Evolutionary conservation across 2,329 filamentous ascomycete species (phyloP), one percentile per base, ranked within the genome.

Genomic region (Ambrosiella beaveri): DNA sequence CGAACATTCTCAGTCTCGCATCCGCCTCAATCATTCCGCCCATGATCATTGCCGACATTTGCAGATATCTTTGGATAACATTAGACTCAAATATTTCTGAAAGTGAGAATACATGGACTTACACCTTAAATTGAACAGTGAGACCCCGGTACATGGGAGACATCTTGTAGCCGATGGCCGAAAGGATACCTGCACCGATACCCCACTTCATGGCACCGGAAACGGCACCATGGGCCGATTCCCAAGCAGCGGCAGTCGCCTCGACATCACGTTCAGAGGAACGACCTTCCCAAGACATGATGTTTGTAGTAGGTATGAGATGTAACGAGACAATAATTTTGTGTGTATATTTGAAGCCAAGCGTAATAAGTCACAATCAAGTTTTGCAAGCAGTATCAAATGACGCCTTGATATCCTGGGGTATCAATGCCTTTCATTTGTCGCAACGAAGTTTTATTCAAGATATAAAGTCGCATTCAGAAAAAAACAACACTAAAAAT

Each of bases 31-130:
- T 76, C 76, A 86, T 86, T 65, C 81, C 77, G 49, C 86, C 86
- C 39, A 88, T 65, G n/a, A 86, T 82, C 86, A 90, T 90, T 61
- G 81, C 83, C n/a, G 83, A 86, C 84, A 89, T 88, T 68, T 89
- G 85, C 13, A 90, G 73, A 66, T 88, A 91, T 37, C 86, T 90
- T 19, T n/a, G 54, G 13, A 38, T 37, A 47, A 53, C n/a, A 52
- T 60, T 54, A 57, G 55, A 45, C 13, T 45, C 9, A 17, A 9
- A 17, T 11, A 8, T 47, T 40, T 27, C 9, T 11, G 45, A 49
- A 56, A 7, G 9, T 19, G 17, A 41, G 8, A 40, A 15, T 27
- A n/a, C 39, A 35, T 40, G 39, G 36, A 71, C 80, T 65, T 76
- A 87, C 84, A 85, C 81, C 72, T 88, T 88, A 70, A 88, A 88